Evolutionary conservation across 2,329 filamentous ascomycete species (phyloP), one percentile per base, ranked within the genome.

Genomic region (Calonectria leucothoes): DNA sequence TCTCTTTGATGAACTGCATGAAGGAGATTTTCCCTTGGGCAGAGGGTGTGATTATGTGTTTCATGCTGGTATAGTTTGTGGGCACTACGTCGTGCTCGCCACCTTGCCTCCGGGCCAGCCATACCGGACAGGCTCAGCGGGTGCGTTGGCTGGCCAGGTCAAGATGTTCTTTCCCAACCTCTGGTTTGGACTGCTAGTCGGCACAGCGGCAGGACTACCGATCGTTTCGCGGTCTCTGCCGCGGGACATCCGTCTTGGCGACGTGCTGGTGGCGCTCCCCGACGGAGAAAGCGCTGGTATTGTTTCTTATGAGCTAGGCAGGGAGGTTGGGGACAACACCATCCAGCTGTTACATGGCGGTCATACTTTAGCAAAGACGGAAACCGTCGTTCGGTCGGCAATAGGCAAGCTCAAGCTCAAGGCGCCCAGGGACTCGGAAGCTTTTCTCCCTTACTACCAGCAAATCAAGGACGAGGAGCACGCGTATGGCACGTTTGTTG

Each of bases 111-210:
- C 74, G 0, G 83, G 83, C 11, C 79, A 85, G 42, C 76, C 79
- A 52, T 85, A 84, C 59, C 83, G 83, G 11, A 84, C 77, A 0
- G 78, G 77, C 10, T 83, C 84, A 2, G 82, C 83, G 1, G 82
- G 82, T 1, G 80, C 81, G 11, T 79, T 86, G 6, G 82, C 82
- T 0, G 79, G 78, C 37, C 81, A 85, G 51, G 75, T 85, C 15
- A 84, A 82, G 64, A 81, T 55, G 27, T 81, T 79, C 59, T 85
- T 85, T 61, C 82, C 81, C 0, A 84, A 84, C 39, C 77, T 86
- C n/a, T 83, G 82, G 80, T 85, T 86, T 52, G 82, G 83, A 1
- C 77, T 86, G 4, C 74, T 86, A 6, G 83, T 86, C 11, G 85
- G 83, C 42, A 80, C 86, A 14, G 84, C 82, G 12, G 82, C 83